Evolutionary conservation across 352 stramenopile genomes (phyloP).

Genomic region (Pythium scleroteichum): DNA sequence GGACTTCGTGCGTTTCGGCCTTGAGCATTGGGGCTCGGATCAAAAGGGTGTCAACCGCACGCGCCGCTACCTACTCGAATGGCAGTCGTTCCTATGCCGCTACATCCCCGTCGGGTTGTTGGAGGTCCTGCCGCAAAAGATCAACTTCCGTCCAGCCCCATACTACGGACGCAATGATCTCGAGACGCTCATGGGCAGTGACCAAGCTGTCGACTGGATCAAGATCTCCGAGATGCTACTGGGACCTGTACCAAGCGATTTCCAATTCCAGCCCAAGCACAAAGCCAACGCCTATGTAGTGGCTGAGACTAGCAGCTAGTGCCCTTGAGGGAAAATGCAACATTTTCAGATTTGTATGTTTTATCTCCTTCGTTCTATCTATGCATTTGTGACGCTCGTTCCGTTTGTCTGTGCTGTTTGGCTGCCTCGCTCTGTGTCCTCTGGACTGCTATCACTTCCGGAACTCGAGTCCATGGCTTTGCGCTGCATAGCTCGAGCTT

Average conservation of each 20-base stretch:
- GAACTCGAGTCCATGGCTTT: conserved; percentile 15
- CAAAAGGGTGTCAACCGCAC: conserved; percentile 98
- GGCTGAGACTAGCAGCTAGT: conserved; percentile 1
- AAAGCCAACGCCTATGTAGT: conserved; percentile 94
- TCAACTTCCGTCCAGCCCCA: conserved; percentile 95
- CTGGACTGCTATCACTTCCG: conserved; percentile 2
- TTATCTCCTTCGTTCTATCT: conserved; percentile 6
- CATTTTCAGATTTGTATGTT: conserved; percentile 7
- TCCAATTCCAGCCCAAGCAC: conserved; percentile 98
- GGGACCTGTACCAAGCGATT: conserved; percentile 90
- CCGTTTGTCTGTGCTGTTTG: conserved; percentile 5
- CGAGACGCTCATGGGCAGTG: conserved; percentile 97
- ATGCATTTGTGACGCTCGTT: neutral
- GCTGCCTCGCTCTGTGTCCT: conserved; percentile 1
- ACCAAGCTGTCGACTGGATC: conserved; percentile 97
- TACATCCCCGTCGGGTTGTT: conserved; percentile 98
- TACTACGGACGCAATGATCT: conserved; percentile 95
- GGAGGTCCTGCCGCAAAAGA: conserved; percentile 94
- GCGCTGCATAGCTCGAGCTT: conserved; percentile 53
- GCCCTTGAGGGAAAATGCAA: neutral
- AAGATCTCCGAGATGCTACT: conserved; percentile 99
- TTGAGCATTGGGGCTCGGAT: conserved; percentile 99
- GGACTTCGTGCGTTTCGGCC: conserved; percentile 96
- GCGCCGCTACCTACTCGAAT: conserved; percentile 98
- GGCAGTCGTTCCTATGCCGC: conserved; percentile 97